Conservation (phyloP, 257 asterid genomes). For the Ballota nigra region DNA sequence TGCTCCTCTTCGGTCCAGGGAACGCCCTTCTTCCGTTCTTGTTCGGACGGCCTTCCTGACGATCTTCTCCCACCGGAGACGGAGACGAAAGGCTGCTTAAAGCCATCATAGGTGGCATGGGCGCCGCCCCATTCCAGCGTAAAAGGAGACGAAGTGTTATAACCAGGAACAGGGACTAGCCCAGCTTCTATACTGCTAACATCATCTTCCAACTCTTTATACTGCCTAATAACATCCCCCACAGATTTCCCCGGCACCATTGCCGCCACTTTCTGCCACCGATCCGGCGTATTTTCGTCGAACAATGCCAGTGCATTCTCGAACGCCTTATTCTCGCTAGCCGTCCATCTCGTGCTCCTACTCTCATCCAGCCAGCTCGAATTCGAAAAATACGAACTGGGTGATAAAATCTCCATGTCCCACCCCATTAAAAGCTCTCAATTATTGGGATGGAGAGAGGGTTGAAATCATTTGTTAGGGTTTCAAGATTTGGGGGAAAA, state of each 20-base stretch:
- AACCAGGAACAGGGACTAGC: constrained; percentile 71
- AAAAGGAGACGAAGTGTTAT: constrained; percentile 55
- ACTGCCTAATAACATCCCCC: constrained; percentile 72
- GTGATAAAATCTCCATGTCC: constrained; percentile 85
- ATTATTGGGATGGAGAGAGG: neutral
- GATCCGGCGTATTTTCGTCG: constrained; percentile 81
- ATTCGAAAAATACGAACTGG: constrained; percentile 50
- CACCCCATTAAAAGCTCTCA: constrained; percentile 36
- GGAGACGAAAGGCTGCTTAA: constrained; percentile 39
- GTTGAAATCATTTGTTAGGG: too few species aligned
- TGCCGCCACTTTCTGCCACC: constrained; percentile 85
- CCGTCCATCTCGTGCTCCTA: constrained; percentile 78
- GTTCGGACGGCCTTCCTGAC: constrained; percentile 59
- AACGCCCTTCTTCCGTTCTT: constrained; percentile 87
- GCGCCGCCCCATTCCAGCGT: constrained; percentile 76
- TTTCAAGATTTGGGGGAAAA: constrained; percentile 21
- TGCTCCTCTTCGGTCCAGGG: constrained; percentile 99
- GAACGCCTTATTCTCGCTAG: constrained; percentile 81
- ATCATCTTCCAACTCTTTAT: constrained; percentile 79
- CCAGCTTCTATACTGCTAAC: constrained; percentile 94
- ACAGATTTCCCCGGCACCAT: constrained; percentile 94
- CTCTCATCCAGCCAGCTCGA: too few species aligned
- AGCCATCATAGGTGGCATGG: constrained; percentile 45
- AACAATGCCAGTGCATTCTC: constrained; percentile 86
- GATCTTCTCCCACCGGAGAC: constrained; percentile 53